A percentile compares a stretch with the other conserved stretches of the same genome.
These are phyloP conservation scores for Backusella australiensis DNA, from an alignment of 192 early-diverging fungal genomes.

Conservation along the genomic window DNA sequence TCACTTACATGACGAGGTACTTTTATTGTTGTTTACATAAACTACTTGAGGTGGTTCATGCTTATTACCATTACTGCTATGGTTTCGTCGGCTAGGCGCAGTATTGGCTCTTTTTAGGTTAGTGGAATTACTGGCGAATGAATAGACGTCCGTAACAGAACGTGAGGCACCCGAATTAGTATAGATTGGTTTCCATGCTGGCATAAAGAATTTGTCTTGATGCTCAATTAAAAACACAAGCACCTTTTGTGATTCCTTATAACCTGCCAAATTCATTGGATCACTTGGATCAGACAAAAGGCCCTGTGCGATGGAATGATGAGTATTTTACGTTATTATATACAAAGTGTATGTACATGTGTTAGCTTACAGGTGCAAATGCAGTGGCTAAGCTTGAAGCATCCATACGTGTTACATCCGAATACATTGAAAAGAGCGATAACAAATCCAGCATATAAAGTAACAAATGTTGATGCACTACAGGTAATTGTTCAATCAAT, in stretches of 20 bases:
- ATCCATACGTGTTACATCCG: constrained; percentile 64
- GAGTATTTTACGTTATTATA: not conserved
- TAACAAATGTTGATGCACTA: constrained; percentile 58
- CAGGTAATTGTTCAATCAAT: constrained; percentile 52
- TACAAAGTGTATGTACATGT: not conserved
- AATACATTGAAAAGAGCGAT: constrained; percentile 43
- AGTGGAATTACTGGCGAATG: not conserved
- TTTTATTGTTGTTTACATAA: constrained; percentile 8
- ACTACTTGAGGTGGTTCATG: constrained; percentile 17
- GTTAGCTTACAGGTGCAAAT: constrained; percentile 62
- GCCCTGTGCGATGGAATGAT: constrained; percentile 54
- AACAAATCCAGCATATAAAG: constrained; percentile 69
- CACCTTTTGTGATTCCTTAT: constrained; percentile 64
- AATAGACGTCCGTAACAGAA: not conserved
- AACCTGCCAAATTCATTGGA: constrained; percentile 68
- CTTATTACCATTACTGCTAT: not conserved
- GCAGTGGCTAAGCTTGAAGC: constrained; percentile 68
- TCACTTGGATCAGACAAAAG: constrained; percentile 68
- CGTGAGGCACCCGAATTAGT: not conserved
- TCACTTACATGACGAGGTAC: not conserved
- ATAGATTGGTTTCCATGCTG: constrained; percentile 54
- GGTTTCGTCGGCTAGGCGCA: constrained; percentile 8
- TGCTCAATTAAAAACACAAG: constrained; percentile 68
- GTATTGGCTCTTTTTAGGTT: constrained; percentile 19
- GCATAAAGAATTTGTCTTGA: constrained; percentile 44